Conservation (phyloP, 2,329 filamentous ascomycete genomes). For the Pestalotiopsis sp. region DNA sequence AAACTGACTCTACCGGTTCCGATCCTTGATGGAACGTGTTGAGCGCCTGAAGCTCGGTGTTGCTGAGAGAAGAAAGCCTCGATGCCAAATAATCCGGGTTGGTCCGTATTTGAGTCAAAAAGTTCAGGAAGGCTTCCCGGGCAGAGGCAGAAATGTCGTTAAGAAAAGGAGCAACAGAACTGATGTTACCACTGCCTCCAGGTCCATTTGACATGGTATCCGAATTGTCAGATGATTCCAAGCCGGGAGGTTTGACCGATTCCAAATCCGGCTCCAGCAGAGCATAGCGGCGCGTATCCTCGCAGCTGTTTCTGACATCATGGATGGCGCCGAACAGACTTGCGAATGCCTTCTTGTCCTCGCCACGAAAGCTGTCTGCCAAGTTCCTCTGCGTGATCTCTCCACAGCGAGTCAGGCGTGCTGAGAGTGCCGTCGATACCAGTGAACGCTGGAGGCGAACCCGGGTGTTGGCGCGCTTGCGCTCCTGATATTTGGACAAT, state of each 20-base stretch:
- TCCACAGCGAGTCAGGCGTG: conserved; percentile 74
- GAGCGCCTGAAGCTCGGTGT: conserved; percentile 76
- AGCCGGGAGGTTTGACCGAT: conserved; percentile 52
- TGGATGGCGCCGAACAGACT: conserved; percentile 77
- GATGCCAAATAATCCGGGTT: conserved; percentile 88
- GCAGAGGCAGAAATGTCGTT: conserved; percentile 77
- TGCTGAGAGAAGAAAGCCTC: conserved; percentile 75
- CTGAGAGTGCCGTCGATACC: conserved; percentile 74
- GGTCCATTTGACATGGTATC: conserved; percentile 50
- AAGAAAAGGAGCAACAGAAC: conserved; percentile 58
- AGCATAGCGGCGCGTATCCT: conserved; percentile 71
- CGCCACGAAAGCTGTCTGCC: conserved; percentile 76
- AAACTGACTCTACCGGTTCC: conserved; percentile 82
- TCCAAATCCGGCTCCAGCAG: conserved; percentile 75
- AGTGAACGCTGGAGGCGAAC: conserved; percentile 75
- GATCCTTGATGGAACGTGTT: conserved; percentile 78
- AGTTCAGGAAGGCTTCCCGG: conserved; percentile 75
- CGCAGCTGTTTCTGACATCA: conserved; percentile 77
- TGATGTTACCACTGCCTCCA: conserved; percentile 34
- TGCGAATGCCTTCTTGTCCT: conserved; percentile 79
- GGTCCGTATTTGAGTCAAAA: conserved; percentile 80
- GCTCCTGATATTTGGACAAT: conserved; percentile 79
- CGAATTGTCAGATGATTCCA: conserved; percentile 54
- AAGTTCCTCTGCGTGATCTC: conserved; percentile 76
- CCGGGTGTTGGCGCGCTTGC: conserved; percentile 74